Base-by-base conservation (phyloP, 179 eudicot species). In the Corrigiola litoralis region DNA sequence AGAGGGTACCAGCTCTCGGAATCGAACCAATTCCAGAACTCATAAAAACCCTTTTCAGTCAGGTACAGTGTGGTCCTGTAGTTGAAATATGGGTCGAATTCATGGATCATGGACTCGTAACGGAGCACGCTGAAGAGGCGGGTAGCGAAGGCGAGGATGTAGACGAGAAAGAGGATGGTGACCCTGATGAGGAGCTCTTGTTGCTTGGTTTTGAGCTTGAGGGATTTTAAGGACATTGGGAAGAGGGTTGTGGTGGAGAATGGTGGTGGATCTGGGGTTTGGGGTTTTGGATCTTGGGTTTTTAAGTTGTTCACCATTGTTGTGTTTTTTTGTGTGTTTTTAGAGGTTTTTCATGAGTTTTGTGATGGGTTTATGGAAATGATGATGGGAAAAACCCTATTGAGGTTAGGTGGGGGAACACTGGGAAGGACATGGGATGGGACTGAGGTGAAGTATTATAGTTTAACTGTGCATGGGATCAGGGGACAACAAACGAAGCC, bases 41-140 rank as follows among this genome's bases (percentile, higher is more conserved):
- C 88, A 47, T 86, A 79, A 58, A 86, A 86, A 1, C 91, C 91
- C 23, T 86, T 84, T 56, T 79, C 75, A 21, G 88, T 86, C 14
- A 86, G 25, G 68, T 59, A 86, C 1, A 84, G 75, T 13, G 91
- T 86, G 23, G 91, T 86, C 0, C 91, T 61, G 53, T 86, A 86
- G n/a, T 86, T 86, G 77, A 86, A 86, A 64, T 86, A 86, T 0
- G 91, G 91, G 54, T 86, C 91, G 66, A 85, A 79, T 28, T 85
- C 88, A 56, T 85, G 91, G 82, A 85, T 85, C 88, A 85, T 85
- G 50, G 82, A 76, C 81, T 90, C 98, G 11, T 86, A 92, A 6
- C 88, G 82, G 20, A 92, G 86, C 17, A 92, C 97, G 33, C 90
- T 84, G 72, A 92, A 92, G 3, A 92, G 77, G 7, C 98, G 88